phyloP scores from a whole-genome alignment of 805 yeast species.

The Yarrowia sp. region DNA sequence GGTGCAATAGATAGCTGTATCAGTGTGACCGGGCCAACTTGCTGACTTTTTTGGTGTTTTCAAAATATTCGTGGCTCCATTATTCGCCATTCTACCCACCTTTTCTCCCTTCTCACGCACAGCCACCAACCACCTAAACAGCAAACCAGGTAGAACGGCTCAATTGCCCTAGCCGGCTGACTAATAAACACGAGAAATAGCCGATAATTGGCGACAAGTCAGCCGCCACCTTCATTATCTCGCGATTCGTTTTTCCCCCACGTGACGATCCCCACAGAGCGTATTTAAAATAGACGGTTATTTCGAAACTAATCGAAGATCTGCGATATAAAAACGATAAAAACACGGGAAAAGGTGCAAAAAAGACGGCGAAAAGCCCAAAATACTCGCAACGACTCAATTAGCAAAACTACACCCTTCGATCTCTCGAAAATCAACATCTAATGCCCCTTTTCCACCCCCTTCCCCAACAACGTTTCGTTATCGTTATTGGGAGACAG shows the following conservation, averaged over 20 bases:
- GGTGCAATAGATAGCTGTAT: too few relatives aligned
- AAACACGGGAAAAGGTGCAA: too few relatives aligned
- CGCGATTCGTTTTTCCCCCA: neutral
- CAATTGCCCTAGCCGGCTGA: neutral
- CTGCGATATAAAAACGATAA: too few relatives aligned
- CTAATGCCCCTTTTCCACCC: neutral
- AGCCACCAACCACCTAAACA: slow-evolving; percentile 1
- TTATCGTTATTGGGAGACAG: slow-evolving; percentile 28
- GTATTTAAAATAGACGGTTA: neutral
- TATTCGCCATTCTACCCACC: neutral
- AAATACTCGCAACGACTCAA: neutral
- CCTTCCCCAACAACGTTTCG: slow-evolving; percentile 15
- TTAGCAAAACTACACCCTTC: too few relatives aligned
- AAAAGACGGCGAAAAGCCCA: too few relatives aligned
- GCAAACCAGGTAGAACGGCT: neutral
- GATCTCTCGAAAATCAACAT: neutral
- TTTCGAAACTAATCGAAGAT: neutral
- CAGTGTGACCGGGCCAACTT: too few relatives aligned
- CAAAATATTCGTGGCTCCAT: neutral
- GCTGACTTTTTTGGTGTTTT: neutral
- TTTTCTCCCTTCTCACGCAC: neutral
- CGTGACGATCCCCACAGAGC: too few relatives aligned
- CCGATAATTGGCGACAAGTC: neutral
- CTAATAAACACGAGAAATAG: neutral
- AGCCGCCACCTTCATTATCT: neutral